Evolutionary conservation across 345 rosid genomes (phyloP), one percentile per base, ranked within the genome.

Genomic region (Zanthoxylum bungeanum): DNA sequence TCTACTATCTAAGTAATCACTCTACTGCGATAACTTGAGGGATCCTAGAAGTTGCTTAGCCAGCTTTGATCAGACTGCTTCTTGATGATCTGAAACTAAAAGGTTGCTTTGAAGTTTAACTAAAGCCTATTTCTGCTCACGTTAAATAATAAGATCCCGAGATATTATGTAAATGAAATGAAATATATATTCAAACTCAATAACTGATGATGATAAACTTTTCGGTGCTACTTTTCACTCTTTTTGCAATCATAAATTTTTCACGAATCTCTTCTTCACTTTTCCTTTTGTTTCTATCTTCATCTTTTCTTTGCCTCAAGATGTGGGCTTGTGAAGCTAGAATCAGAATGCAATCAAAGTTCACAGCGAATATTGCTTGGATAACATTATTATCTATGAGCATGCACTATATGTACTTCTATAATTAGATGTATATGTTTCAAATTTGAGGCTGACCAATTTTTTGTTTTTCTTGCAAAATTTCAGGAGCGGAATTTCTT

Each of bases 401-500:
- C n/a, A n/a, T n/a, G n/a, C n/a, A n/a, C n/a, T n/a, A n/a, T n/a
- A n/a, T n/a, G n/a, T n/a, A n/a, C n/a, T n/a, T n/a, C n/a, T n/a
- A n/a, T n/a, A n/a, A n/a, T n/a, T n/a, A n/a, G n/a, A n/a, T n/a
- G n/a, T n/a, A n/a, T n/a, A n/a, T 71, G 60, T 66, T 58, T 77
- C 36, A 44, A 63, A 52, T 56, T 55, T 25, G 10, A 69, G 51
- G 65, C 82, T 88, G 25, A 84, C 71, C 22, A 33, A 24, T 70
- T 5, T 33, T 25, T 63, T 69, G 19, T 53, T 19, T 39, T 62
- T 59, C 66, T 33, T 55, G 42, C 63, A 30, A 75, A 27, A 61
- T 61, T 84, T 68, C 98, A 94, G 98, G 98, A 94, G 78, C 85
- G 95, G 83, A 88, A 66, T 84, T 94, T 94, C 85, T 87, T 94